Conservation (phyloP, 768 basidiomycete genomes). For the Boletus reticuloceps region DNA sequence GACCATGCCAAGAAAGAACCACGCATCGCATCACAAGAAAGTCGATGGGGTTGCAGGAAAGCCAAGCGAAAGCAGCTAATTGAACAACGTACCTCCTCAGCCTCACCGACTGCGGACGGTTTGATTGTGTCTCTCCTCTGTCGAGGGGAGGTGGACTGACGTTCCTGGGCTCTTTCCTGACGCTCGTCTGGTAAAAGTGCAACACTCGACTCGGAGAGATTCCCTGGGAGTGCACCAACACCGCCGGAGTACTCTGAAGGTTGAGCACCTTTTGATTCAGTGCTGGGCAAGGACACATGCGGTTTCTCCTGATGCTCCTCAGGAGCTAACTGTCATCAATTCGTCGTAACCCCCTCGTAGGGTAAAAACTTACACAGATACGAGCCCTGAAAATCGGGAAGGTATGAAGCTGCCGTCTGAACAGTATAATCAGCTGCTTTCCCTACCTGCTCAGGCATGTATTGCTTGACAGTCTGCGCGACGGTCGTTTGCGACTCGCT, state of each 20-base stretch:
- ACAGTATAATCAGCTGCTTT: background rate
- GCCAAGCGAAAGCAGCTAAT: background rate
- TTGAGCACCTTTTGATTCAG: conserved; percentile 30
- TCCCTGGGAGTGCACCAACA: conserved; percentile 50
- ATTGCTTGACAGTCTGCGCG: conserved; percentile 2
- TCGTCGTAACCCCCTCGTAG: background rate
- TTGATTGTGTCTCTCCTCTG: conserved; percentile 21
- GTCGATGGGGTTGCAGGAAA: background rate
- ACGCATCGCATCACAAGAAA: background rate
- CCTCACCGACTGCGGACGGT: background rate
- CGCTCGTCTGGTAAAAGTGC: conserved; percentile 51
- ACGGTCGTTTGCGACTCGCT: background rate
- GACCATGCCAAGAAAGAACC: background rate
- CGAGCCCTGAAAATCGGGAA: conserved; percentile 1
- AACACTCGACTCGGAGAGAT: conserved; percentile 42
- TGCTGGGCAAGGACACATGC: conserved; percentile 35
- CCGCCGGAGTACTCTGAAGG: conserved; percentile 37
- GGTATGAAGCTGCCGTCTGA: conserved; percentile 2
- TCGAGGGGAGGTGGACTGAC: background rate
- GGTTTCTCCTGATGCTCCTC: background rate
- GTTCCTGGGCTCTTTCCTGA: conserved; percentile 7
- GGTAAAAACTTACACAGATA: conserved; percentile 11
- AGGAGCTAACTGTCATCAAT: conserved; percentile 14
- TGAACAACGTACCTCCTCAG: conserved; percentile 13
- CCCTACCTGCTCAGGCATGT: background rate